phyloP scores from a whole-genome alignment of 1,284 basidiomycete genomes.

The Paramarasmius palmivorus region DNA sequence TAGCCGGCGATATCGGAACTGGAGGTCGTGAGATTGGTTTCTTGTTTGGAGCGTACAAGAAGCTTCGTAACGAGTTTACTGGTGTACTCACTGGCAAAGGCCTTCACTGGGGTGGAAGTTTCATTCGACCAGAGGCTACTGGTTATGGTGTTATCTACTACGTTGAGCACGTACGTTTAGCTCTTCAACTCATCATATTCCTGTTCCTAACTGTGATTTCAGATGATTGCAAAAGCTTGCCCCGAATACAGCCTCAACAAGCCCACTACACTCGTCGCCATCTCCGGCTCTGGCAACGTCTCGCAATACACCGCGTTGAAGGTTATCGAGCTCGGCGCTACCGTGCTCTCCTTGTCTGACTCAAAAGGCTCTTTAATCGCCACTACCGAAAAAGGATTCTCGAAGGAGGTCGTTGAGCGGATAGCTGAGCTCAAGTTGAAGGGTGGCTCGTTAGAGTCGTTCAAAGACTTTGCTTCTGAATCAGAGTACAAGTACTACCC shows the following conservation, averaged over 20 bases:
- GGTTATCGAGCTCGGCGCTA: constrained; percentile 77
- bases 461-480: constrained; percentile 39
- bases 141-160: constrained; percentile 83
- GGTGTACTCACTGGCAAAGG: constrained; percentile 83
- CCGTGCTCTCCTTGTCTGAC: constrained; percentile 78
- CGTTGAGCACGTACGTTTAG: constrained; percentile 68
- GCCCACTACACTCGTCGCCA: constrained; percentile 55
- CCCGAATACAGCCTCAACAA: constrained; percentile 46
- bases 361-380: constrained; percentile 74
- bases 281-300: constrained; percentile 78
- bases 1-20: constrained; percentile 73
- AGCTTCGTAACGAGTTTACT: constrained; percentile 73
- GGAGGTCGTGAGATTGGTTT: constrained; percentile 73
- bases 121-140: constrained; percentile 74
- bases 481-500: constrained; percentile 65
- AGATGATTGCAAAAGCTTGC: constrained; percentile 55
- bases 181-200: constrained; percentile 4
- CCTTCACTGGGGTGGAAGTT: constrained; percentile 71
- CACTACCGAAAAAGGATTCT: constrained; percentile 51
- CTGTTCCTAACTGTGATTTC: constrained; percentile 1
- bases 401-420: constrained; percentile 54
- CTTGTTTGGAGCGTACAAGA: constrained; percentile 79
- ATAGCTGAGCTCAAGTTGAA: constrained; percentile 68
- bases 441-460: constrained; percentile 56
- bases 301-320: constrained; percentile 81